Percentiles rank a stretch among this genome's conserved stretches.
Conservation (phyloP, 179 eudicot species). For the Silene noctiflora region DNA sequence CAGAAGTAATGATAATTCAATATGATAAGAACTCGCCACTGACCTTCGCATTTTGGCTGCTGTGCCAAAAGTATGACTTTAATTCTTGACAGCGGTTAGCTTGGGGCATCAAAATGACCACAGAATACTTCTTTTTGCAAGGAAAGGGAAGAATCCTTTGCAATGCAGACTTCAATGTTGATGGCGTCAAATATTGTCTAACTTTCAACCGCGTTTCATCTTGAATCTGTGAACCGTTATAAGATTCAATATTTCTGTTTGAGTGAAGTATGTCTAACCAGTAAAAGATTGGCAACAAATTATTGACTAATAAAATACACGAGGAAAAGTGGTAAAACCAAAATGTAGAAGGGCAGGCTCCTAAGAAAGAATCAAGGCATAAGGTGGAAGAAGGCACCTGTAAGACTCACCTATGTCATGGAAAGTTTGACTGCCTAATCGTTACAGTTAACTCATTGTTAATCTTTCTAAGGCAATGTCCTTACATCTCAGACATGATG, state of each 20-base stretch:
- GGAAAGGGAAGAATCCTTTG: constrained; percentile 74
- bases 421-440: constrained; percentile 7
- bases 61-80: constrained; percentile 31
- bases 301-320: not conserved
- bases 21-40: constrained; percentile 20
- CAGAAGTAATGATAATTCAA: not conserved
- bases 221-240: constrained; percentile 46
- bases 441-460: not conserved
- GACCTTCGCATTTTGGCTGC: constrained; percentile 52
- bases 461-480: not conserved
- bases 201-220: constrained; percentile 66
- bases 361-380: not conserved
- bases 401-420: constrained; percentile 9
- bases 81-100: constrained; percentile 38
- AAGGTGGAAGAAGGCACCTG: not conserved
- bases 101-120: constrained; percentile 74
- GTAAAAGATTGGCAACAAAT: not conserved
- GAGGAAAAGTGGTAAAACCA: not conserved
- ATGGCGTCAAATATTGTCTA: constrained; percentile 51
- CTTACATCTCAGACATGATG: not conserved
- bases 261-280: not conserved
- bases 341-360: not conserved
- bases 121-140: constrained; percentile 70
- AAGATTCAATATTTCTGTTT: not conserved
- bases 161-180: constrained; percentile 58